These are phyloP conservation scores for Chrysoporthe deuterocubensis DNA, from an alignment of 2,329 filamentous ascomycete genomes.

Conservation along the genomic window DNA sequence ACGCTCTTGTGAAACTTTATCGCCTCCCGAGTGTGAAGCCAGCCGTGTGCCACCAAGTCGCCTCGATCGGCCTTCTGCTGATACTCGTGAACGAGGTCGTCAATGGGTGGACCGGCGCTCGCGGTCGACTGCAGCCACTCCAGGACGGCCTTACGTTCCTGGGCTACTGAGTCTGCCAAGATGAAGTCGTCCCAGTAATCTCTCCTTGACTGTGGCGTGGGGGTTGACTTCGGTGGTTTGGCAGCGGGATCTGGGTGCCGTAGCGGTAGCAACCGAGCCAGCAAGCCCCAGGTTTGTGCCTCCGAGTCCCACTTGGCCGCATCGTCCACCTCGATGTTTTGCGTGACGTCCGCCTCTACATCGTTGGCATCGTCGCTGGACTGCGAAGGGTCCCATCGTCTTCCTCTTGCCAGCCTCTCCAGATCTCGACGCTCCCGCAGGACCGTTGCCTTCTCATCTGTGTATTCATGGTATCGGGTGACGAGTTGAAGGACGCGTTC, in stretches of 20 bases:
- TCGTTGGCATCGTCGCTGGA: constrained; percentile 51
- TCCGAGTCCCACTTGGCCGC: constrained; percentile 77
- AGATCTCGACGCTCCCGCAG: constrained; percentile 47
- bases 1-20: constrained; percentile 90
- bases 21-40: constrained; percentile 86
- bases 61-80: constrained; percentile 77
- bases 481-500: constrained; percentile 71
- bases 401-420: constrained; percentile 37
- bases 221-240: constrained; percentile 32
- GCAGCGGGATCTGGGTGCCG: constrained; percentile 57
- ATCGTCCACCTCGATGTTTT: constrained; percentile 45
- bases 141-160: constrained; percentile 78
- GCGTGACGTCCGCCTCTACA: constrained; percentile 60
- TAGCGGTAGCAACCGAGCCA: constrained; percentile 74
- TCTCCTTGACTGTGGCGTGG: constrained; percentile 34
- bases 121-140: constrained; percentile 86
- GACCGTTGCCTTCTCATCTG: constrained; percentile 48
- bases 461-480: constrained; percentile 65
- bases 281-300: constrained; percentile 86
- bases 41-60: constrained; percentile 84
- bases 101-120: constrained; percentile 70
- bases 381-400: constrained; percentile 37
- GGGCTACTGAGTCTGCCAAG: constrained; percentile 70
- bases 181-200: constrained; percentile 74
- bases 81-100: constrained; percentile 75